Base-by-base conservation (phyloP, 352 stramenopile genomes). In the Pythium monospermum region DNA sequence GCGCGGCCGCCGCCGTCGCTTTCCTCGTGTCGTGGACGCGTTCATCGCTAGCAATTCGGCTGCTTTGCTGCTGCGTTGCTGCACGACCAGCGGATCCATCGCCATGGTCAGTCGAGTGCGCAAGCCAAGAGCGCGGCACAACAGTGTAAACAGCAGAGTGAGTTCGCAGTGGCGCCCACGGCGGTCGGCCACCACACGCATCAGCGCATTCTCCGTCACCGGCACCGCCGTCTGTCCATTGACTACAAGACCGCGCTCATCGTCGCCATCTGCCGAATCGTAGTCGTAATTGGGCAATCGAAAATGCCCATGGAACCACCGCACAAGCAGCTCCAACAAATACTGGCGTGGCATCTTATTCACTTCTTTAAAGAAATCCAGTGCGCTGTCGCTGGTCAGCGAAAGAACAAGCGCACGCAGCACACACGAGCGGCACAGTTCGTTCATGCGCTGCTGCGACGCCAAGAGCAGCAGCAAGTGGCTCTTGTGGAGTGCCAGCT, bases 381-480 rank as follows among this genome's bases (percentile, higher is more conserved):
- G 38, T 16, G 32, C 6, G 10, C 45, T 56, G 10, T 69, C 52
- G 22, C 57, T 78, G 4, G 73, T 75, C 13, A 89, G 55, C 48
- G 82, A 92, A 37, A 89, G 57, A 50, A 90, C 10, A 28, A 93
- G 52, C 0, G 70, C 76, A 26, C 60, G 68, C 16, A 91, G 49
- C 40, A 87, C 39, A 18, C 64, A 48, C 5, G 69, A 76, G 39
- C 64, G 57, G 33, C 59, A 73, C 11, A 85, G 37, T 40, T 44
- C 31, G 23, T 74, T 78, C 64, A 76, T 73, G 27, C 82, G 66
- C 36, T 73, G 49, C 25, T 77, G 71, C 26, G 53, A 64, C 13
- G 71, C 66, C 35, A 93, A 27, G 12, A 85, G 59, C 48, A 89
- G 46, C 39, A 93, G 58, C 45, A 93, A 49, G 51, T 93, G 83